phyloP scores from a whole-genome alignment of 371 early-diverging fungal genomes.

The Mortierella sp. region DNA sequence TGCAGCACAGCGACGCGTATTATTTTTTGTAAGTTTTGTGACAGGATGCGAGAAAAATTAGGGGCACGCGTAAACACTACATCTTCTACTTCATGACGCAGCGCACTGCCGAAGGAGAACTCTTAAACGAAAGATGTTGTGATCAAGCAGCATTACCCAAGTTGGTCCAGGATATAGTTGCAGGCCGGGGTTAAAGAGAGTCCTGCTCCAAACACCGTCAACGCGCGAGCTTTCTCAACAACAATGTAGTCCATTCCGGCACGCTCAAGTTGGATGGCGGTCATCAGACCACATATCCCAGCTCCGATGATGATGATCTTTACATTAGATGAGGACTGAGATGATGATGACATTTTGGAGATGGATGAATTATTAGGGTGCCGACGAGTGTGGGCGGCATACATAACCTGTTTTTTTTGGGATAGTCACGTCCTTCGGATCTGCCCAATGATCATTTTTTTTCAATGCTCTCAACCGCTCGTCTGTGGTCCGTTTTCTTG shows the following conservation, averaged over 20 bases:
- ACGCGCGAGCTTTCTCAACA: constrained; percentile 20
- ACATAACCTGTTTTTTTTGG: too few relatives aligned
- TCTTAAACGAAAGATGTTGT: not conserved
- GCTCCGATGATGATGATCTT: constrained; percentile 40
- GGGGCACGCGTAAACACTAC: not conserved
- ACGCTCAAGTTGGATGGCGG: constrained; percentile 35
- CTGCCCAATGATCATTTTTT: too few relatives aligned
- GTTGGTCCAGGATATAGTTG: constrained; percentile 34
- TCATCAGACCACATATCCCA: constrained; percentile 27
- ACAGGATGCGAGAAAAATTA: not conserved
- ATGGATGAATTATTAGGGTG: too few relatives aligned
- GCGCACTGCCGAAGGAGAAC: not conserved
- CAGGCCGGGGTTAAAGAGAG: constrained; percentile 30
- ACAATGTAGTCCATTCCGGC: constrained; percentile 37
- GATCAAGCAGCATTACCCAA: constrained; percentile 12
- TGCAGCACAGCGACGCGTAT: too few relatives aligned
- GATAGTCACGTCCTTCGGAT: too few relatives aligned
- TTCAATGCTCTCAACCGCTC: too few relatives aligned
- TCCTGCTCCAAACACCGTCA: constrained; percentile 20
- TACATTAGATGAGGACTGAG: constrained; percentile 18
- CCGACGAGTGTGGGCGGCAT: too few relatives aligned
- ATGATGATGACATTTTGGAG: constrained; percentile 4
- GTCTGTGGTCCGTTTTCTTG: too few relatives aligned
- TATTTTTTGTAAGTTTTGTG: not conserved
- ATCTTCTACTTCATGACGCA: not conserved